phyloP scores from a whole-genome alignment of 2,329 filamentous ascomycete species.

The Claviceps capensis region DNA sequence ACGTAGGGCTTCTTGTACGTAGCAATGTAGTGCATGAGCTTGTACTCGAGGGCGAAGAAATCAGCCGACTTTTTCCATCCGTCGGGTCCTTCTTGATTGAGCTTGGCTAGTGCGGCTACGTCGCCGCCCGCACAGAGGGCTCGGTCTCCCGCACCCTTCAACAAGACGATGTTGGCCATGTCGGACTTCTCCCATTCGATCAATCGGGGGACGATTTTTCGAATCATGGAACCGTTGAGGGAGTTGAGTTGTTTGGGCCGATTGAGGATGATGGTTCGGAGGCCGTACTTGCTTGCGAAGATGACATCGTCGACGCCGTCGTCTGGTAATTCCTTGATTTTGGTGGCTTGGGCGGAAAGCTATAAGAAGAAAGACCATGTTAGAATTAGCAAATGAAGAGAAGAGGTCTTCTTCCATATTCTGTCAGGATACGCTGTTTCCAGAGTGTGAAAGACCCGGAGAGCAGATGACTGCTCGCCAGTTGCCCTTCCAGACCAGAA shows the following conservation, averaged over 20 bases:
- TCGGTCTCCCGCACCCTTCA: constrained; percentile 76
- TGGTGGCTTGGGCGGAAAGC: constrained; percentile 21
- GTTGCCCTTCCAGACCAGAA: neutral
- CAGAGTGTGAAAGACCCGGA: neutral
- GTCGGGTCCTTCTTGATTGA: constrained; percentile 52
- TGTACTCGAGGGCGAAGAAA: constrained; percentile 93
- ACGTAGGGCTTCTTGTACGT: constrained; percentile 90
- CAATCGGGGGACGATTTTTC: constrained; percentile 82
- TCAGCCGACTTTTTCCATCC: constrained; percentile 64
- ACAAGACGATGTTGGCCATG: constrained; percentile 80
- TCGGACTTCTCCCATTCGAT: constrained; percentile 93
- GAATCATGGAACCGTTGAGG: constrained; percentile 84
- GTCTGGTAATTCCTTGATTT: constrained; percentile 41
- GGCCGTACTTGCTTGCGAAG: constrained; percentile 77
- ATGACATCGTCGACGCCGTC: constrained; percentile 85
- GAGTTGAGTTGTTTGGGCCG: constrained; percentile 85
- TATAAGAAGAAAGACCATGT: constrained; percentile 6
- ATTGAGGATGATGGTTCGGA: constrained; percentile 89
- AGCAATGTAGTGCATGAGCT: constrained; percentile 87
- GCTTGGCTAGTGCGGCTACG: constrained; percentile 61
- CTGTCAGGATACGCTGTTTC: neutral
- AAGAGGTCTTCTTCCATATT: neutral
- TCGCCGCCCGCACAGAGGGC: constrained; percentile 93
- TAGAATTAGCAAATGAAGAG: neutral
- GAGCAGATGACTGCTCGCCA: neutral